Evolutionary conservation across 345 rosid genomes (phyloP).

Genomic region (Melaleuca alternifolia): DNA sequence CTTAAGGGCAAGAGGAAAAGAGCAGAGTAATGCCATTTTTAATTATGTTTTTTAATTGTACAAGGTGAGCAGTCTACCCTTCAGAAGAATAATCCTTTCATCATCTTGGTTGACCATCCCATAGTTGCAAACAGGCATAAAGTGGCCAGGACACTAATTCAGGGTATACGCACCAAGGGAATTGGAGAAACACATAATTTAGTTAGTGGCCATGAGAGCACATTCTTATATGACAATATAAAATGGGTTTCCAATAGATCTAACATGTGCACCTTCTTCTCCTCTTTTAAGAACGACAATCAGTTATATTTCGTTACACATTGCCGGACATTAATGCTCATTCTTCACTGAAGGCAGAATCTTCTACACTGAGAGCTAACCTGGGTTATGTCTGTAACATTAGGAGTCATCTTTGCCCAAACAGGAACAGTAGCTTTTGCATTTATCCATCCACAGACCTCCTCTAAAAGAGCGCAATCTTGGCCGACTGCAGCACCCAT

Average conservation of each 20-base stretch:
- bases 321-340: not conserved
- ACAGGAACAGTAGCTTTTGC: conserved; percentile 97
- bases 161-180: not conserved
- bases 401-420: conserved; percentile 99
- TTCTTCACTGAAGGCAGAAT: not conserved
- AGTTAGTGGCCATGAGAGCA: not conserved
- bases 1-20: not conserved
- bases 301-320: not conserved
- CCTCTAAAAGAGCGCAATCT: conserved; percentile 74
- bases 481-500: conserved; percentile 99
- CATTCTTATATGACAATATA: not conserved
- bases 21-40: not conserved
- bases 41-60: not conserved
- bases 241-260: not conserved
- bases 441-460: conserved; percentile 91
- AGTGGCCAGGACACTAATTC: not conserved
- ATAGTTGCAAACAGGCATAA: not conserved
- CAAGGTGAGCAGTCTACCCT: not conserved
- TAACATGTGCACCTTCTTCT: not conserved
- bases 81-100: not conserved
- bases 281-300: not conserved
- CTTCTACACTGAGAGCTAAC: conserved; percentile 11
- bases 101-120: not conserved
- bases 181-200: not conserved
- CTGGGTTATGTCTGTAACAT: conserved; percentile 89